Evolutionary conservation across 139 green algal species (phyloP).

Genomic region (Tetradesmus lagerheimii): DNA sequence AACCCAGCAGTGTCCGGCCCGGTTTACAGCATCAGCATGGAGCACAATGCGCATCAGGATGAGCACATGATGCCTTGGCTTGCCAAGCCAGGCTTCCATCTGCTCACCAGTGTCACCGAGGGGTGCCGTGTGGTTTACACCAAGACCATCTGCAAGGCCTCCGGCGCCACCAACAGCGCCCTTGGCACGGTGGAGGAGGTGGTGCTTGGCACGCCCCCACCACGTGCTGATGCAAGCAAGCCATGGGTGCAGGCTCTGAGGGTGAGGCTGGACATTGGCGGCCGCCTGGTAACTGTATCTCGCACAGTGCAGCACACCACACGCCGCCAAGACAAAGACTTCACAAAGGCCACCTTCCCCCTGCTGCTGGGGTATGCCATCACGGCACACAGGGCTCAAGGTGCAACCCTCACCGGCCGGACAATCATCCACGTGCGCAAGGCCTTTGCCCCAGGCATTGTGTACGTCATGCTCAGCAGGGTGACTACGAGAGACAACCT

Average conservation of each 20-base stretch:
- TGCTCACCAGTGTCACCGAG: not conserved
- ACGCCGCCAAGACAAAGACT: no score
- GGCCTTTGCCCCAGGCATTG: no score
- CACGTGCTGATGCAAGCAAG: not conserved
- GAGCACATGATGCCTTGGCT: not conserved
- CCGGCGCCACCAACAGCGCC: no score
- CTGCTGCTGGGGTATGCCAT: no score
- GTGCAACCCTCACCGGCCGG: no score
- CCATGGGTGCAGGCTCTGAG: not conserved
- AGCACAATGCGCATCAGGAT: not conserved
- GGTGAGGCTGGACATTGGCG: slow-evolving; percentile 6
- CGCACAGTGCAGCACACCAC: no score
- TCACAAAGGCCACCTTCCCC: no score
- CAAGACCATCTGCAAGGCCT: not conserved
- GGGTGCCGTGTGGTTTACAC: not conserved
- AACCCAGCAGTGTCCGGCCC: no score
- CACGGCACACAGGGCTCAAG: no score
- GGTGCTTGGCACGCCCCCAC: not conserved
- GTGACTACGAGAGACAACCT: no score
- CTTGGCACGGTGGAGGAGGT: not conserved
- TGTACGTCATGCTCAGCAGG: no score
- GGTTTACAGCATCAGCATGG: not conserved
- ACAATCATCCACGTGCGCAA: no score
- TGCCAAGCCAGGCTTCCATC: not conserved
- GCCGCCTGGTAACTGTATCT: not conserved